Evolutionary conservation across 768 basidiomycete genomes (phyloP).

Genomic region (Boletus sp.): DNA sequence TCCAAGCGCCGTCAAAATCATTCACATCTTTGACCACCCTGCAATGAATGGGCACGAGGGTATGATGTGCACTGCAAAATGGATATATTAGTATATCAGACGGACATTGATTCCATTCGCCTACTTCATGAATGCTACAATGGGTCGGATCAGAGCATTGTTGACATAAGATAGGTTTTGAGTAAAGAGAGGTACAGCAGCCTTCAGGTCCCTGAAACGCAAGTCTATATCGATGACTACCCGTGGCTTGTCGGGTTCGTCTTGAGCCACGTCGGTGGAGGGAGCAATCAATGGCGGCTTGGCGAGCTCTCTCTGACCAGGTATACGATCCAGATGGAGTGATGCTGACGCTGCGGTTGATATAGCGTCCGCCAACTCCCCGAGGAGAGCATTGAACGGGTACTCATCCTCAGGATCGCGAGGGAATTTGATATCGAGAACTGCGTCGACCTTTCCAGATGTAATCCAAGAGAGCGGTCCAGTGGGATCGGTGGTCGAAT

Average conservation of each 20-base stretch:
- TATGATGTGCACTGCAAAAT: slow-evolving; percentile 76
- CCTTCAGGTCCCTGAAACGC: slow-evolving; percentile 92
- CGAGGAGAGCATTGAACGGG: slow-evolving; percentile 76
- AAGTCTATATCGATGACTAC: slow-evolving; percentile 90
- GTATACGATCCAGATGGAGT: slow-evolving; percentile 58
- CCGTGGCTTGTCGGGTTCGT: slow-evolving; percentile 38
- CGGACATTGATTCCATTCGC: slow-evolving; percentile 24
- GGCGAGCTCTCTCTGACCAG: slow-evolving; percentile 82
- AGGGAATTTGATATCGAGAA: slow-evolving; percentile 97
- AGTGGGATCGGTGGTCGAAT: slow-evolving; percentile 74
- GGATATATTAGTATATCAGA: not conserved
- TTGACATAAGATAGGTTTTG: slow-evolving; percentile 87
- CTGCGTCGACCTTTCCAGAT: slow-evolving; percentile 93
- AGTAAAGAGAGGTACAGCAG: slow-evolving; percentile 89
- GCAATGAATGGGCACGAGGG: slow-evolving; percentile 91
- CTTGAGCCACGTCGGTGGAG: slow-evolving; percentile 34
- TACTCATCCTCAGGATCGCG: slow-evolving; percentile 67
- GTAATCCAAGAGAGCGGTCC: slow-evolving; percentile 94
- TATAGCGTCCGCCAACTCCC: slow-evolving; percentile 88
- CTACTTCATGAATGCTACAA: slow-evolving; percentile 98
- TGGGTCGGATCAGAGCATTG: slow-evolving; percentile 88
- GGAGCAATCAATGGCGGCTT: slow-evolving; percentile 84
- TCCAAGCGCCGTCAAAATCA: slow-evolving; percentile 97
- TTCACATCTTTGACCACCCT: slow-evolving; percentile 75
- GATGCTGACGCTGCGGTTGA: slow-evolving; percentile 55